phyloP scores from a whole-genome alignment of 495 filamentous ascomycete genomes.

The Platismatia glauca region DNA sequence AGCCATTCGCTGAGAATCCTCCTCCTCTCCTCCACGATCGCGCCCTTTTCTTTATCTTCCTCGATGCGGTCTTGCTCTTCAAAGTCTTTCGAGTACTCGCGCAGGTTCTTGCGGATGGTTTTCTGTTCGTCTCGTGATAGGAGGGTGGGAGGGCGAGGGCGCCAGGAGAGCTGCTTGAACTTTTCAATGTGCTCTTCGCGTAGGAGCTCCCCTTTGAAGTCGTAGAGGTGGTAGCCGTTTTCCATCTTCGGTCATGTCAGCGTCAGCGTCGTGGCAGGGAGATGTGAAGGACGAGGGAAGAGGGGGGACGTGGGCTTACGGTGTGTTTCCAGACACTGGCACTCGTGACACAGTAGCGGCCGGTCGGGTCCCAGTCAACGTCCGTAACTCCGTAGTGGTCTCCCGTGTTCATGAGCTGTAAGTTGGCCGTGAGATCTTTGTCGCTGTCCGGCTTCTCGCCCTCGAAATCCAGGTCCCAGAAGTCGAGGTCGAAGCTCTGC shows the following conservation, averaged over 20 bases:
- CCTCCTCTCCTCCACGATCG: conserved; percentile 81
- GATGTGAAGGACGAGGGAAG: neutral
- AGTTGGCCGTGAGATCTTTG: conserved; percentile 89
- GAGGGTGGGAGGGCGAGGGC: conserved; percentile 79
- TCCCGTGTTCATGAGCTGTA: conserved; percentile 81
- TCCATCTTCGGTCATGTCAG: conserved; percentile 76
- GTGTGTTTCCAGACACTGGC: conserved; percentile 91
- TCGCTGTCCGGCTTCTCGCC: conserved; percentile 87
- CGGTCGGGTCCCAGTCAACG: conserved; percentile 94
- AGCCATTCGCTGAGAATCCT: conserved; percentile 81
- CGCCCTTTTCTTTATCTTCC: conserved; percentile 83
- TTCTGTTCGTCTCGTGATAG: conserved; percentile 94
- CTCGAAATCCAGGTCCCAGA: conserved; percentile 96
- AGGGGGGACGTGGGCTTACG: conserved; percentile 46
- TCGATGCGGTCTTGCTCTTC: conserved; percentile 91
- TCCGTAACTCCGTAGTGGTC: conserved; percentile 98
- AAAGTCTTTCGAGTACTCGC: conserved; percentile 89
- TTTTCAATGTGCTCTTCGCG: conserved; percentile 90
- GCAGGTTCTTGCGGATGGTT: conserved; percentile 92
- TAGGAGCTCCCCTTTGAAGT: conserved; percentile 82
- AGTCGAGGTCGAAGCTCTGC: conserved; percentile 90
- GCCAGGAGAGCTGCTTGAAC: conserved; percentile 96
- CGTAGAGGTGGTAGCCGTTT: conserved; percentile 96
- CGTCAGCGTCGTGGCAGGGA: neutral
- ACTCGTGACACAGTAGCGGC: conserved; percentile 84